phyloP scores from a whole-genome alignment of 2,329 filamentous ascomycete species.

The Rosellinia necatrix region DNA sequence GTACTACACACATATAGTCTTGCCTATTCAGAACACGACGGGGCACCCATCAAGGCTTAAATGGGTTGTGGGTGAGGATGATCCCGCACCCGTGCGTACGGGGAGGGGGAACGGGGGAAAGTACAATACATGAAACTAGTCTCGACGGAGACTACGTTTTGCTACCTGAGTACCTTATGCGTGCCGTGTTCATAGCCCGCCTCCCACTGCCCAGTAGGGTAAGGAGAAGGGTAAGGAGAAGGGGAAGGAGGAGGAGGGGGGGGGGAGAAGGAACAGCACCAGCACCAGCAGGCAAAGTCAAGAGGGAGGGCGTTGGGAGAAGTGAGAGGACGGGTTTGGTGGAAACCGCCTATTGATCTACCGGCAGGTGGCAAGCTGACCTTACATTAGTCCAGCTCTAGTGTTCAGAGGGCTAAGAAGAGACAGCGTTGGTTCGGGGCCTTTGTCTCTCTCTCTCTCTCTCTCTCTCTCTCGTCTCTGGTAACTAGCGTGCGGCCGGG shows the following conservation, averaged over 20 bases:
- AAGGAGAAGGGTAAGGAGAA: no score
- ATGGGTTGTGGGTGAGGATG: background rate
- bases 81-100: conserved; percentile 7
- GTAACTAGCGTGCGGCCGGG: background rate
- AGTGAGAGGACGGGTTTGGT: conserved; percentile 4
- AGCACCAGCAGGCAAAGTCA: background rate
- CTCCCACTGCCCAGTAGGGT: background rate
- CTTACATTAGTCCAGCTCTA: conserved; percentile 4
- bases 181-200: no score
- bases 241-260: no score
- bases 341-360: conserved; percentile 12
- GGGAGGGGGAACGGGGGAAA: conserved; percentile 18
- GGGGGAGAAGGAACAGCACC: no score
- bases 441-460: no score
- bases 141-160: background rate
- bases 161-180: background rate
- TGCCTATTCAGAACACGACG: background rate
- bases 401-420: no score
- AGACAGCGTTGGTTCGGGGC: no score
- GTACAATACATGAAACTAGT: conserved; percentile 22
- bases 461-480: background rate
- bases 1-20: no score
- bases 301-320: background rate
- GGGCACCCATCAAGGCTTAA: background rate
- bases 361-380: conserved; percentile 7